Evolutionary conservation across 371 early-diverging fungal genomes (phyloP).

Genomic region (Mucor piriformis): DNA sequence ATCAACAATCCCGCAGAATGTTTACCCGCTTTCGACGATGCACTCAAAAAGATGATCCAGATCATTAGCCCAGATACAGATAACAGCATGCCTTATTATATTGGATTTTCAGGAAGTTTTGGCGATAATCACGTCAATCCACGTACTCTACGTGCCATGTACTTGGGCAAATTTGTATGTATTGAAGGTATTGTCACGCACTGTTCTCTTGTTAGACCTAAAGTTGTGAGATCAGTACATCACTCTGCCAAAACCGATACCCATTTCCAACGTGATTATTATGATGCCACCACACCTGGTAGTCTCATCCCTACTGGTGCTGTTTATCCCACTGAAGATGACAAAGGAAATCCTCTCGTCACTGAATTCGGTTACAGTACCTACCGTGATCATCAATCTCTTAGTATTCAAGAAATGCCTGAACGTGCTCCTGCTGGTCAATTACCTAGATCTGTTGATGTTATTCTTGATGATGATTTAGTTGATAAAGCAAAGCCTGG

Average conservation of each 20-base stretch:
- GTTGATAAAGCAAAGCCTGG: slow-evolving; percentile 99
- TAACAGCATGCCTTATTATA: slow-evolving; percentile 56
- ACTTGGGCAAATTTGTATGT: slow-evolving; percentile 91
- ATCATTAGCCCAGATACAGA: slow-evolving; percentile 6
- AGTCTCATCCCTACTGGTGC: slow-evolving; percentile 70
- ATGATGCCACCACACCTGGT: slow-evolving; percentile 73
- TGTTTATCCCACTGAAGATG: slow-evolving; percentile 89
- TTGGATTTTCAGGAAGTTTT: slow-evolving; percentile 95
- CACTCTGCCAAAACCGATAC: slow-evolving; percentile 84
- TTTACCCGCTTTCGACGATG: slow-evolving; percentile 84
- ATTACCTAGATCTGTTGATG: slow-evolving; percentile 95
- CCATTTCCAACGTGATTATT: slow-evolving; percentile 90
- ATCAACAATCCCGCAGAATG: slow-evolving; percentile 81
- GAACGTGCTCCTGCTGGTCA: slow-evolving; percentile 99
- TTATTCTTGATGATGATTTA: slow-evolving; percentile 97
- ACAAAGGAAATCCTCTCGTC: slow-evolving; percentile 87
- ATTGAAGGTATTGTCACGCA: slow-evolving; percentile 99
- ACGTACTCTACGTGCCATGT: slow-evolving; percentile 82
- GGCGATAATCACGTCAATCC: slow-evolving; percentile 92
- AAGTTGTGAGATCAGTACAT: slow-evolving; percentile 94
- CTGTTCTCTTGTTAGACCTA: slow-evolving; percentile 97
- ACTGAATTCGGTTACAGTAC: slow-evolving; percentile 96
- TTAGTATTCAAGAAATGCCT: slow-evolving; percentile 99
- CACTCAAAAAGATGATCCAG: slow-evolving; percentile 67
- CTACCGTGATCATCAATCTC: slow-evolving; percentile 96